Conservation (phyloP, 352 stramenopile species). For the Saprolegnia diclina region DNA sequence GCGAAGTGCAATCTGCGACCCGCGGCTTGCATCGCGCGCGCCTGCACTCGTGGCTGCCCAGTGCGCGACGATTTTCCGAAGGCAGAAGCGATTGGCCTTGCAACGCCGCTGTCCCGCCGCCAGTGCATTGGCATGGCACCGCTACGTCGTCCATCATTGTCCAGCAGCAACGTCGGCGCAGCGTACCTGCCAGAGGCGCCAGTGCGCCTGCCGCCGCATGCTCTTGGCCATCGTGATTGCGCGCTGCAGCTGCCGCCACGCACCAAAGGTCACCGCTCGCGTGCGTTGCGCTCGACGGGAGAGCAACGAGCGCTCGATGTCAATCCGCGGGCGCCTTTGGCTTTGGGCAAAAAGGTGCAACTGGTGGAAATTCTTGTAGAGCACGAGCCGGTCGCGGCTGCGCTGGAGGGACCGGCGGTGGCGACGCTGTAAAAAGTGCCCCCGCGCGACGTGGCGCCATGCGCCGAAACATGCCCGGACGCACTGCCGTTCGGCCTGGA, state of each 20-base stretch:
- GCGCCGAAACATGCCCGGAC: not conserved
- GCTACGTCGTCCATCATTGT: not conserved
- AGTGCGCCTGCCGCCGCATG: constrained; percentile 33
- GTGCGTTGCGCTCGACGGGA: not conserved
- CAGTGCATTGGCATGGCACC: not conserved
- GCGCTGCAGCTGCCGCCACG: constrained; percentile 39
- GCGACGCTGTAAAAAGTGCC: constrained; percentile 28
- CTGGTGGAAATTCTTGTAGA: constrained; percentile 5
- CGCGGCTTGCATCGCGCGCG: not conserved
- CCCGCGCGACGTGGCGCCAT: constrained; percentile 10
- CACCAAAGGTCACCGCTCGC: constrained; percentile 28
- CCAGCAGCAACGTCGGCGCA: not conserved
- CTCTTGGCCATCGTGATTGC: constrained; percentile 29
- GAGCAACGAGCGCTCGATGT: not conserved
- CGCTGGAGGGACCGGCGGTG: constrained; percentile 31
- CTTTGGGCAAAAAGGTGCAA: constrained; percentile 27
- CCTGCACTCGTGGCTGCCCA: not conserved
- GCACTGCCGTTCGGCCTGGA: not conserved
- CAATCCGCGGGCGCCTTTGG: not conserved
- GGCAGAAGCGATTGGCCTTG: constrained; percentile 23
- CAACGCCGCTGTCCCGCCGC: not conserved
- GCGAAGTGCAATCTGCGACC: not conserved
- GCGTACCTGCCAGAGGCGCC: constrained; percentile 35
- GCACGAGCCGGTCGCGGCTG: not conserved
- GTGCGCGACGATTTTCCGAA: constrained; percentile 22